Evolutionary conservation across 768 basidiomycete genomes (phyloP).

Genomic region (Psilocybe cyanescens): DNA sequence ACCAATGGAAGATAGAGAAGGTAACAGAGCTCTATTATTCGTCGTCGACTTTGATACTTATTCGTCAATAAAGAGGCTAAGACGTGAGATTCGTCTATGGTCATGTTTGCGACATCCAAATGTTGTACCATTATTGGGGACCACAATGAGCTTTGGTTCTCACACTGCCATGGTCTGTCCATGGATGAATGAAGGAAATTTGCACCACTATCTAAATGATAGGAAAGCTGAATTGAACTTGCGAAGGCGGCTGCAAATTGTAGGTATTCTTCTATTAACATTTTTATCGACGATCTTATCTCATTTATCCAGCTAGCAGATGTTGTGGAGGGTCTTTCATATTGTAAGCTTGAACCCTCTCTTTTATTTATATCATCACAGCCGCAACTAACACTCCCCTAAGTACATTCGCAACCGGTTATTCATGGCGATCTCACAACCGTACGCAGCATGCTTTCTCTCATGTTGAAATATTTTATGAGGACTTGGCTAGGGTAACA

Average conservation of each 20-base stretch:
- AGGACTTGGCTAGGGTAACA: conserved; percentile 29
- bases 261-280: neutral
- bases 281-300: neutral
- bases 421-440: conserved; percentile 13
- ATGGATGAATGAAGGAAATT: conserved; percentile 11
- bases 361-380: too few species aligned
- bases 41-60: neutral
- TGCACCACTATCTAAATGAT: neutral
- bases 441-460: neutral
- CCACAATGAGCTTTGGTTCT: conserved; percentile 4
- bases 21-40: neutral
- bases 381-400: neutral
- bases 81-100: conserved; percentile 8
- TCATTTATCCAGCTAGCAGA: neutral
- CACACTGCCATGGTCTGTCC: conserved; percentile 11
- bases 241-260: conserved; percentile 4
- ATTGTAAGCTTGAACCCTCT: neutral
- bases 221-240: neutral
- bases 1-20: conserved; percentile 16
- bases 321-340: conserved; percentile 8
- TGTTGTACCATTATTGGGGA: conserved; percentile 7
- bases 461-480: neutral
- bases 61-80: neutral
- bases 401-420: conserved; percentile 8
- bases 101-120: conserved; percentile 6